Evolutionary conservation across 495 filamentous ascomycete genomes (phyloP), one percentile per base, ranked within the genome.

Genomic region (Glonium stellatum): DNA sequence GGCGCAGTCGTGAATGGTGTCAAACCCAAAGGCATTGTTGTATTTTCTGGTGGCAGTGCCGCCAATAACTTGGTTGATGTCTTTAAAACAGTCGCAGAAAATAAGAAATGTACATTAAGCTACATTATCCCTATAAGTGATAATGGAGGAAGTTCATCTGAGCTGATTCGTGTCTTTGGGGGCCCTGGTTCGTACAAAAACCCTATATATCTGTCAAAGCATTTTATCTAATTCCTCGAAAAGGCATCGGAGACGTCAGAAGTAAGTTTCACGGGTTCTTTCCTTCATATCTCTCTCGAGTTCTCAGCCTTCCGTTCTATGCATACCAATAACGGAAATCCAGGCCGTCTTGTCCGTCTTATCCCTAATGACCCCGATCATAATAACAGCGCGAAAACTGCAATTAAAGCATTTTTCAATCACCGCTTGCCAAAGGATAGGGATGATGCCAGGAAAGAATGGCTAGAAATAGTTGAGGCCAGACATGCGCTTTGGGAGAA

Each of bases 61-160:
- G 90, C 92, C 0, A 97, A 97, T 68, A 95, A 84, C 64, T 80
- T 97, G 1, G 92, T 97, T 12, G 92, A 96, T 70, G 88, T 95
- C 12, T 96, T 97, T 71, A 82, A 83, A 63, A 77, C 78, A 23
- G 78, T 97, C 5, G 78, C 84, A n/a, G 77, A 85, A 61, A 85
- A 82, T 70, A 87, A 86, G 54, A 73, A 80, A 37, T 87, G 87
- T 60, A 50, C 50, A 49, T 37, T 66, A 36, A 66, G 59, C 55
- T 78, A 76, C 67, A 81, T 96, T 58, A 95, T 97, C 55, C 92
- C 92, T 15, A 95, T 97, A 67, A 90, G 86, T 64, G 92, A 97
- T 72, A 97, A 97, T 76, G 92, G 92, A 27, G 92, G 92, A 18
- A 90, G 86, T 35, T 91, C 90, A 0, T 92, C 88, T 6, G 92